Conservation (phyloP, 148 eudicot species). For the Fagopyrum tataricum region DNA sequence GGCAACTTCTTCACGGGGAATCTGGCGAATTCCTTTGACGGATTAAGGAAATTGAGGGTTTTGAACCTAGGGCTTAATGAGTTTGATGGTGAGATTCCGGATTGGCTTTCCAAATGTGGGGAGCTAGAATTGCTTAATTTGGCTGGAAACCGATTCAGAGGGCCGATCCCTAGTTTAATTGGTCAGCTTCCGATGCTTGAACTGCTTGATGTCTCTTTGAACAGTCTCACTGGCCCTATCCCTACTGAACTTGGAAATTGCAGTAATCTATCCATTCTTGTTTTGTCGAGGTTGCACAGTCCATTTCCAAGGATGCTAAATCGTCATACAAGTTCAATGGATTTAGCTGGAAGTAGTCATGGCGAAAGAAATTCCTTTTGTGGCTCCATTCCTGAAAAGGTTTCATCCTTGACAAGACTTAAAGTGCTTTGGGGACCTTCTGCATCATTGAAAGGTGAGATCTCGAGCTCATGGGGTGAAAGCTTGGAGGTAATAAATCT, state of each 20-base stretch:
- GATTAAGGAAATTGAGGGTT: slow-evolving; percentile 38
- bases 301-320: background rate
- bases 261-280: slow-evolving; percentile 40
- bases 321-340: background rate
- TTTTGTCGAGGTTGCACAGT: slow-evolving; percentile 30
- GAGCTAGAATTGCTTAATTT: slow-evolving; percentile 44
- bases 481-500: slow-evolving; percentile 26
- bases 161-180: slow-evolving; percentile 45
- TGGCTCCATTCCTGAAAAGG: slow-evolving; percentile 40
- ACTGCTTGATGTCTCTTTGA: slow-evolving; percentile 48
- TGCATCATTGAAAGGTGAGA: slow-evolving; percentile 31
- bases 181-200: slow-evolving; percentile 33
- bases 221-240: slow-evolving; percentile 34
- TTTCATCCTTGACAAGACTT: slow-evolving; percentile 27
- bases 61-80: slow-evolving; percentile 56
- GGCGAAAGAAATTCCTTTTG: slow-evolving; percentile 30
- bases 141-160: slow-evolving; percentile 52
- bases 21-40: slow-evolving; percentile 27
- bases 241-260: slow-evolving; percentile 47
- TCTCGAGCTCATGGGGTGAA: slow-evolving; percentile 33
- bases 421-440: slow-evolving; percentile 53
- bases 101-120: slow-evolving; percentile 35
- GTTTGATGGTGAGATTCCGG: slow-evolving; percentile 43
- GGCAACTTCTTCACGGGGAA: slow-evolving; percentile 47
- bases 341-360: too few relatives aligned